Evolutionary conservation across 305 asterid species (phyloP).

Genomic region (Fraxinus angustifolia): DNA sequence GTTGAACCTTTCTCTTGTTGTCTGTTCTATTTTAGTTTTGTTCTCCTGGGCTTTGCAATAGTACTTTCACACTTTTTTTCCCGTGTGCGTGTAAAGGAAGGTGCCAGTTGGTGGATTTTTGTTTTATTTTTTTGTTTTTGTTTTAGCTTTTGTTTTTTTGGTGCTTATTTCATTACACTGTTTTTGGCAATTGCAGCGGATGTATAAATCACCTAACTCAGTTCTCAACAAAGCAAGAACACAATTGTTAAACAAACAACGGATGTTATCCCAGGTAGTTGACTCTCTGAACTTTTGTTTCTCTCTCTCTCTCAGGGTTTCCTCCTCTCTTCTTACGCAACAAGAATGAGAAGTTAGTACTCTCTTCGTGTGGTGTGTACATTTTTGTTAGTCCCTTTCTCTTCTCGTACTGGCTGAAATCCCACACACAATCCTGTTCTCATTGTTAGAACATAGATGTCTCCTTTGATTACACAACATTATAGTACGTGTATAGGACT

Average conservation of each 20-base stretch:
- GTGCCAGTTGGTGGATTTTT: neutral
- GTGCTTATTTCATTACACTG: neutral
- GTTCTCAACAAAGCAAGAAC: conserved; percentile 79
- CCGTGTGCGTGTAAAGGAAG: neutral
- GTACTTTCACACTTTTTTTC: neutral
- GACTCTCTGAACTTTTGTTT: neutral
- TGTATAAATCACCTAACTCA: conserved; percentile 77
- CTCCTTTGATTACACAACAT: neutral
- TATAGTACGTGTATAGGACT: neutral
- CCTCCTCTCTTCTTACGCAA: neutral
- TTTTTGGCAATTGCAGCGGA: conserved; percentile 43
- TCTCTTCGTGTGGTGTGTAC: neutral
- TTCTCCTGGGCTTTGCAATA: neutral
- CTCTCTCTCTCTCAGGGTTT: neutral
- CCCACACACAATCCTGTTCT: neutral
- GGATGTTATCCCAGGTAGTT: conserved; percentile 64
- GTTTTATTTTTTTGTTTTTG: no score
- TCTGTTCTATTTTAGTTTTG: neutral
- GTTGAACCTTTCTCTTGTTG: neutral
- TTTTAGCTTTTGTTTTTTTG: no score
- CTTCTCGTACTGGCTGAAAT: neutral
- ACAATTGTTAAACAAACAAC: conserved; percentile 67
- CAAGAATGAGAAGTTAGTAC: neutral
- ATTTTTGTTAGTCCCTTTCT: neutral
- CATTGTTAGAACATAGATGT: neutral